A percentile compares a stretch with the other conserved stretches of the same genome.
phyloP scores from a whole-genome alignment of 148 eudicot species.

The Bassia scoparia region DNA sequence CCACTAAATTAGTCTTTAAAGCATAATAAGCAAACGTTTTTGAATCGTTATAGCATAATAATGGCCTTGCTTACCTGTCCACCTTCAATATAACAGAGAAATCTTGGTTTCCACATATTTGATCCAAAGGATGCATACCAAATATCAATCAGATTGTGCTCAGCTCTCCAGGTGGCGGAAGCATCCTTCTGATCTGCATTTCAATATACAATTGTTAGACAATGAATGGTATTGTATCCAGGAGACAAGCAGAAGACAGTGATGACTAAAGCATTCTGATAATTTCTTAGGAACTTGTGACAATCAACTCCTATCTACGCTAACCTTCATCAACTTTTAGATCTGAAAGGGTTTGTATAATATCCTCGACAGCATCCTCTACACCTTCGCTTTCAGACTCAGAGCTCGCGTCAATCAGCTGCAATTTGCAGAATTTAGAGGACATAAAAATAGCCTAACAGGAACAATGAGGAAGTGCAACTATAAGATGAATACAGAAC shows the following conservation, averaged over 20 bases:
- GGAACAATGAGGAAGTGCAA: conserved; percentile 8
- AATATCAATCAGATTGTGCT: conserved; percentile 56
- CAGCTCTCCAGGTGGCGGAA: conserved; percentile 59
- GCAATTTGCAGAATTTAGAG: conserved; percentile 13
- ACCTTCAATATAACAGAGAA: conserved; percentile 85
- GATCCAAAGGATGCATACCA: conserved; percentile 96
- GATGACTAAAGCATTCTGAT: background rate
- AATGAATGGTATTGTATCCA: background rate
- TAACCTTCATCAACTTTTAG: conserved; percentile 43
- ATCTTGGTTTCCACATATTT: conserved; percentile 72
- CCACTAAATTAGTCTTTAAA: background rate
- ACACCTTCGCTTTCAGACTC: conserved; percentile 60
- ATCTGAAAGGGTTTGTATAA: conserved; percentile 58
- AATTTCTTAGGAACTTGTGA: background rate
- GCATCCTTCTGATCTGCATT: conserved; percentile 41
- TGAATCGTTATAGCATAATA: background rate
- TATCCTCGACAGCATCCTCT: conserved; percentile 45
- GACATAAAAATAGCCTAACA: background rate
- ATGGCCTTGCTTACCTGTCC: conserved; percentile 62
- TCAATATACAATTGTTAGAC: conserved; percentile 6
- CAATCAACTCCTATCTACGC: conserved; percentile 32
- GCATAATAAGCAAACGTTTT: background rate
- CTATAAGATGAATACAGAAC: background rate
- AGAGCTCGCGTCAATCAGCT: conserved; percentile 43
- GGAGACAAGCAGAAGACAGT: background rate